Evolutionary conservation across 441 rosid species (phyloP).

Genomic region (Gossypium schwendimanii): DNA sequence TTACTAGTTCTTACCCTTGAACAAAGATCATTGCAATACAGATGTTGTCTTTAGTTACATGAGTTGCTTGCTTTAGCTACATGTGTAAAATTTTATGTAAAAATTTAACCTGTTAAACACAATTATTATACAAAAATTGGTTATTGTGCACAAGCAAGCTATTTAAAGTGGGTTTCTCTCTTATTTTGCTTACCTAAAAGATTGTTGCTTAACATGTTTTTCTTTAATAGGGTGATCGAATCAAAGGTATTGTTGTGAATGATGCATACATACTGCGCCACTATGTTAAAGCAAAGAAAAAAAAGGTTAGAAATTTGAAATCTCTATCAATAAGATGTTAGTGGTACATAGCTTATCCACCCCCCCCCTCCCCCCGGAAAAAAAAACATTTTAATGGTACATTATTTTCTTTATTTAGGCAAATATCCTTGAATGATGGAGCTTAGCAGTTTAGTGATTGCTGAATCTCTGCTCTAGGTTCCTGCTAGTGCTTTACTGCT

Average conservation of each 20-base stretch:
- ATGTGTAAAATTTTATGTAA: too few species aligned
- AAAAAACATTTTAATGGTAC: background rate
- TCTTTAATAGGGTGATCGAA: constrained; percentile 50
- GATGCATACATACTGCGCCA: constrained; percentile 55
- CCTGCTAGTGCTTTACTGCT: background rate
- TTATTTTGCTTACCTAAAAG: background rate
- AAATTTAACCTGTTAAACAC: too few species aligned
- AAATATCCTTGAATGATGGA: background rate
- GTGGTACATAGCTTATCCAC: background rate
- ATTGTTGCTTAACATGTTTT: constrained; percentile 2
- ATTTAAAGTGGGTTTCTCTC: background rate
- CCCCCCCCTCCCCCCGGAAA: too few species aligned
- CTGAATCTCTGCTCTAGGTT: too few species aligned
- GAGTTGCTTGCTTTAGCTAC: too few species aligned
- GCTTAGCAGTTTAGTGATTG: background rate
- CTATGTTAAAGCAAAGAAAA: constrained; percentile 34
- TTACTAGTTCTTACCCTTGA: too few species aligned
- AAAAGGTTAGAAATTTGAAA: constrained; percentile 27
- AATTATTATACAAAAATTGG: constrained; percentile 29
- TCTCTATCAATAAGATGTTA: background rate
- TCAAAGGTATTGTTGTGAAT: constrained; percentile 52
- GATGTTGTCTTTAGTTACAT: too few species aligned
- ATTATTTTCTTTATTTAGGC: background rate
- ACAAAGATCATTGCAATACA: too few species aligned
- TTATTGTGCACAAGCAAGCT: constrained; percentile 57